phyloP scores from a whole-genome alignment of 116 monocot species.

The Iris pallida region DNA sequence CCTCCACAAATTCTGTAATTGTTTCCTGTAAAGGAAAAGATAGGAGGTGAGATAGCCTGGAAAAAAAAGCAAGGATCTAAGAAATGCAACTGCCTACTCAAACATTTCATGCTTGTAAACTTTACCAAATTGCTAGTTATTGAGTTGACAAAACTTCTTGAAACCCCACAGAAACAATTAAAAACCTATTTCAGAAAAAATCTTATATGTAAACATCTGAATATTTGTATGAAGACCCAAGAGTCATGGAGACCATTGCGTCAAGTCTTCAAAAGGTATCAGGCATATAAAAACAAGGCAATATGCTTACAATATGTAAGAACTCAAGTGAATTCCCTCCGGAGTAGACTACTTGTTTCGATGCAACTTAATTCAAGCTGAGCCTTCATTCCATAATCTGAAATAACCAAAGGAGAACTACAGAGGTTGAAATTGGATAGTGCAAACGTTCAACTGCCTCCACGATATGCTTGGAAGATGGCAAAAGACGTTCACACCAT shows the following conservation, averaged over 20 bases:
- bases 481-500: neutral
- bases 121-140: neutral
- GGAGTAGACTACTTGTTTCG: neutral
- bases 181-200: neutral
- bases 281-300: neutral
- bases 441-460: neutral
- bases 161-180: neutral
- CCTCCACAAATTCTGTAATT: conserved; percentile 11
- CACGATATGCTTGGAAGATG: neutral
- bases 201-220: neutral
- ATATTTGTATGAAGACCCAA: neutral
- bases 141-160: neutral
- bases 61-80: conserved; percentile 1
- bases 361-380: neutral
- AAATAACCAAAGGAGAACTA: neutral
- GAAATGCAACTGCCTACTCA: neutral
- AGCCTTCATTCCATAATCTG: neutral
- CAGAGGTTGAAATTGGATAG: neutral
- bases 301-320: neutral
- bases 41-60: neutral
- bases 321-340: neutral
- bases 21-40: conserved; percentile 25
- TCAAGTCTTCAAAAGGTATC: neutral
- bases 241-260: neutral
- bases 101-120: neutral